Conservation (phyloP, 345 rosid genomes). For the Lenwebbia sp. region DNA sequence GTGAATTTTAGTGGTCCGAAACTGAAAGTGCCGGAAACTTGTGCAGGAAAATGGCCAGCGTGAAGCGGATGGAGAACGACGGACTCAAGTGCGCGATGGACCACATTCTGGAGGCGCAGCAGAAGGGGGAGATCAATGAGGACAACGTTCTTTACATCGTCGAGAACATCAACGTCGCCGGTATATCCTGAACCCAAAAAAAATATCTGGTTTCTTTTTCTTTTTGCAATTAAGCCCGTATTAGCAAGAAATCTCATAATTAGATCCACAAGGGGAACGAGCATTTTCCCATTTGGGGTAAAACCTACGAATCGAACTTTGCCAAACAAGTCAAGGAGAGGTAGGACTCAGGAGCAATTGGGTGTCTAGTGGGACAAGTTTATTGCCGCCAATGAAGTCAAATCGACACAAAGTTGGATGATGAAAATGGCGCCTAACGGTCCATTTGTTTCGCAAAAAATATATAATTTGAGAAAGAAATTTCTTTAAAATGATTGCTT, state of each 20-base stretch:
- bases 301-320: too few relatives aligned
- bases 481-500: too few relatives aligned
- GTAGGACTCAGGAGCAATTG: neutral
- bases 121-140: constrained; percentile 91
- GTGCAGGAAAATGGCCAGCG: constrained; percentile 60
- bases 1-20: neutral
- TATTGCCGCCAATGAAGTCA: neutral
- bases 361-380: neutral
- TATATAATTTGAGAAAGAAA: too few relatives aligned
- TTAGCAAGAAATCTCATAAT: neutral
- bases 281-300: too few relatives aligned
- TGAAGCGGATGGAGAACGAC: constrained; percentile 44
- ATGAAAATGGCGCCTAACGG: too few relatives aligned
- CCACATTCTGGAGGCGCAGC: constrained; percentile 82
- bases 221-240: neutral
- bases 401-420: neutral
- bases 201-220: neutral
- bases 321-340: neutral
- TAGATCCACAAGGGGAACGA: neutral
- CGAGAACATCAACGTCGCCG: constrained; percentile 97
- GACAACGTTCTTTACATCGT: constrained; percentile 96
- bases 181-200: constrained; percentile 12
- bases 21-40: neutral
- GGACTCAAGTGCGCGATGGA: constrained; percentile 90
- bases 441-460: too few relatives aligned